Percentiles rank a stretch among this genome's conserved stretches.
phyloP scores from a whole-genome alignment of 1,139 yeast species.

The Lodderomyces theae region DNA sequence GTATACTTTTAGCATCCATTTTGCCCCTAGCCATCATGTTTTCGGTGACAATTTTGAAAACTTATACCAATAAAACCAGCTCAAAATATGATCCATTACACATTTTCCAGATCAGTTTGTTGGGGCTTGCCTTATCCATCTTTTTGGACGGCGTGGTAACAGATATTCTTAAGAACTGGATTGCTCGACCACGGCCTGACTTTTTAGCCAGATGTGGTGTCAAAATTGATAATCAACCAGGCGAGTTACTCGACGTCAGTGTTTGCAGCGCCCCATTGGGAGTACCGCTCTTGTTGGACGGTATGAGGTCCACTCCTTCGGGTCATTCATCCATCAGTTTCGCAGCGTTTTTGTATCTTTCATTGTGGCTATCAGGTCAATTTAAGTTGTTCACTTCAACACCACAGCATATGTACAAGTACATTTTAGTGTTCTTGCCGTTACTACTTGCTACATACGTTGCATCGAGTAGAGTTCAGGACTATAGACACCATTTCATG shows the following conservation, averaged over 20 bases:
- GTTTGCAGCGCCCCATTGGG: slow-evolving; percentile 46
- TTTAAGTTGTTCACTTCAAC: slow-evolving; percentile 18
- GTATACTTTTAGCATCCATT: slow-evolving; percentile 20
- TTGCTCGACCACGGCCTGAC: slow-evolving; percentile 83
- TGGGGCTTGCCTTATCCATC: slow-evolving; percentile 26
- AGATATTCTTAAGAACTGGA: slow-evolving; percentile 66
- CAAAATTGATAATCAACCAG: slow-evolving; percentile 26
- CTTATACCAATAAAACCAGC: slow-evolving; percentile 3
- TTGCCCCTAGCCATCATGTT: slow-evolving; percentile 18
- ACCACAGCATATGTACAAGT: slow-evolving; percentile 17
- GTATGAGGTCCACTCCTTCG: slow-evolving; percentile 77
- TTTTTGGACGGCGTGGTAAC: slow-evolving; percentile 44
- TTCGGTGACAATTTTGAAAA: slow-evolving; percentile 10
- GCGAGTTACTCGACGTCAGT: slow-evolving; percentile 35
- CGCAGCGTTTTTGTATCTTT: slow-evolving; percentile 59
- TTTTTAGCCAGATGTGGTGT: slow-evolving; percentile 71
- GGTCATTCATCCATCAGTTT: slow-evolving; percentile 77
- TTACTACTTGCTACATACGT: slow-evolving; percentile 44
- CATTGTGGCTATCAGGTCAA: slow-evolving; percentile 65
- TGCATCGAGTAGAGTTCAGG: slow-evolving; percentile 64
- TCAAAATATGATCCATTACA: slow-evolving; percentile 17
- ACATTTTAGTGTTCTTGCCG: slow-evolving; percentile 19
- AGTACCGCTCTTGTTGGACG: slow-evolving; percentile 56
- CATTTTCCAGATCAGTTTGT: slow-evolving; percentile 22
- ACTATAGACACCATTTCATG: slow-evolving; percentile 72